phyloP scores from a whole-genome alignment of 495 filamentous ascomycete genomes.

The Daldinia childiae region DNA sequence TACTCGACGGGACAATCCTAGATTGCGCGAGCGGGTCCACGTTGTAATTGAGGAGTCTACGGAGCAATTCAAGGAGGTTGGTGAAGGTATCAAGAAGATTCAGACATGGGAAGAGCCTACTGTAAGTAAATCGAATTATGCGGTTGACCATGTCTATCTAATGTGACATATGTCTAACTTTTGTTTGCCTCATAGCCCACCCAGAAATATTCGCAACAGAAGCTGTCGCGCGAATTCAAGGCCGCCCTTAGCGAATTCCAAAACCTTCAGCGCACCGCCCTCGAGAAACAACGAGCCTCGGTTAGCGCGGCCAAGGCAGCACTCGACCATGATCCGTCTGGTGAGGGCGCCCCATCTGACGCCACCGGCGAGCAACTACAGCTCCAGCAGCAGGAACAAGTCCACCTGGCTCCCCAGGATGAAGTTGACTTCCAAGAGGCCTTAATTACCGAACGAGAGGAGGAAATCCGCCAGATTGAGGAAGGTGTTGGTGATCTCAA shows the following conservation, averaged over 20 bases:
- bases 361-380: conserved; percentile 62
- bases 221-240: conserved; percentile 91
- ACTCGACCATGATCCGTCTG: conserved; percentile 64
- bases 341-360: conserved; percentile 44
- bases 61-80: conserved; percentile 88
- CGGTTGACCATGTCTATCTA: background rate
- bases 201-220: conserved; percentile 91
- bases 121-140: conserved; percentile 61
- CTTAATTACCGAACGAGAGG: conserved; percentile 92
- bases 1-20: conserved; percentile 88
- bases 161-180: conserved; percentile 32
- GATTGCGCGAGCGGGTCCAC: conserved; percentile 89
- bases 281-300: conserved; percentile 92
- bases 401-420: conserved; percentile 86
- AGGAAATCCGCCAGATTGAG: conserved; percentile 96
- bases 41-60: conserved; percentile 85
- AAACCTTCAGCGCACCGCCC: conserved; percentile 80
- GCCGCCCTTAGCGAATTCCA: conserved; percentile 90
- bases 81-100: conserved; percentile 91
- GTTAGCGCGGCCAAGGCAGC: conserved; percentile 80
- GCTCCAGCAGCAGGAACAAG: conserved; percentile 78
- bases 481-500: conserved; percentile 94
- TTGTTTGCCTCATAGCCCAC: conserved; percentile 66
- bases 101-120: conserved; percentile 91
- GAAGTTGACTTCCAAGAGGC: conserved; percentile 98